These are phyloP conservation scores for Vitis hybrid DNA, from an alignment of 177 flowering plant genomes.

Conservation along the genomic window DNA sequence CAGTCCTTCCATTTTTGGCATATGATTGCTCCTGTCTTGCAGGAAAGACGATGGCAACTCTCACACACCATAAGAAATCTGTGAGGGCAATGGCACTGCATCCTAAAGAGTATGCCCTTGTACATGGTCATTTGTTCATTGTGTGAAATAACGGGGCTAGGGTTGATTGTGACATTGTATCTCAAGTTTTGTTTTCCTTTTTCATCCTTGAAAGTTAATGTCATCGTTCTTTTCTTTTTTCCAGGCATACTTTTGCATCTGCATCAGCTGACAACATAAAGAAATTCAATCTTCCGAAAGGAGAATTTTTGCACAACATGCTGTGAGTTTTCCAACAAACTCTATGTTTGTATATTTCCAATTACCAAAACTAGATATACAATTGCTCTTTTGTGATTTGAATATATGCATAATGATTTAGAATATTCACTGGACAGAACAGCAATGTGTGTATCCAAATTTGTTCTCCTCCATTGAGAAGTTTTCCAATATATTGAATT, in stretches of 20 bases:
- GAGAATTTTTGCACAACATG: constrained; percentile 98
- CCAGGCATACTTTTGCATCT: constrained; percentile 87
- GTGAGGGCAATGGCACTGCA: constrained; percentile 95
- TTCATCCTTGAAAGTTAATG: neutral
- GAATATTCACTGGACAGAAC: too few relatives aligned
- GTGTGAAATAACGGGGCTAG: neutral
- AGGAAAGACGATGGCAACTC: constrained; percentile 91
- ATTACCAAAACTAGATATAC: too few relatives aligned
- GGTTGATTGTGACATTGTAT: neutral
- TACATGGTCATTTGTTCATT: constrained; percentile 3
- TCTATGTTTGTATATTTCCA: neutral
- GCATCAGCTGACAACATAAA: constrained; percentile 99
- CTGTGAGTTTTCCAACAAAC: constrained; percentile 61
- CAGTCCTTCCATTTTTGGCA: neutral
- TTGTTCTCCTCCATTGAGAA: too few relatives aligned
- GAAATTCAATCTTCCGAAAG: constrained; percentile 90
- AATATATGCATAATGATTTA: neutral
- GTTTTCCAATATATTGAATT: too few relatives aligned
- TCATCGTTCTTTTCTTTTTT: constrained; percentile 4
- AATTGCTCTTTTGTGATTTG: neutral
- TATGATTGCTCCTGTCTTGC: constrained; percentile 16
- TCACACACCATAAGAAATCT: constrained; percentile 96
- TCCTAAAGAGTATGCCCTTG: constrained; percentile 75
- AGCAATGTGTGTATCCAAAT: too few relatives aligned
- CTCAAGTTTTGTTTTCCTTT: neutral